Percentiles rank a stretch among this genome's conserved stretches.
Evolutionary conservation across 805 yeast species (phyloP).

Genomic region (Ogataea pilisensis): DNA sequence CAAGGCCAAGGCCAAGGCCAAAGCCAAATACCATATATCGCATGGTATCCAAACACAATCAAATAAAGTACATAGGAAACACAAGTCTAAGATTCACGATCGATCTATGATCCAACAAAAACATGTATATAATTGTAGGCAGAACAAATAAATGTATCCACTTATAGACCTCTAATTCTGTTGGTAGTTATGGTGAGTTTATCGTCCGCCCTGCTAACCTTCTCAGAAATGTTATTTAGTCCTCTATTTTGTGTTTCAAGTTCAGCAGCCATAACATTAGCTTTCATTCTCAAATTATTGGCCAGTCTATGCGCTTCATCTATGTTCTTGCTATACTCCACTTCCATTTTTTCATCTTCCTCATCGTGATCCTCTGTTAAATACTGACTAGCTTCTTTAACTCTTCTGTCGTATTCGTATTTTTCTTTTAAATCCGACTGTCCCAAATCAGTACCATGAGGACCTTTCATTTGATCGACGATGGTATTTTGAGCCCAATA

Average conservation of each 20-base stretch:
- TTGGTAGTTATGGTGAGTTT: conserved; percentile 44
- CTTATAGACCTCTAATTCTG: conserved; percentile 30
- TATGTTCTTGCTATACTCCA: conserved; percentile 78
- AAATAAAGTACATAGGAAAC: too few relatives aligned
- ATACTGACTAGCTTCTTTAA: conserved; percentile 60
- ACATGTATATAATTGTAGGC: too few relatives aligned
- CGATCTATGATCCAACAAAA: too few relatives aligned
- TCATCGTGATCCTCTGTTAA: conserved; percentile 79
- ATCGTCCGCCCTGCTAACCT: conserved; percentile 80
- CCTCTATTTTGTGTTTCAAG: conserved; percentile 74
- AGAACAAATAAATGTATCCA: too few relatives aligned
- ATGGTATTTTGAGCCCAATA: conserved; percentile 26
- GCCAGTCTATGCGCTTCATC: conserved; percentile 72
- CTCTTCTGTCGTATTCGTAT: conserved; percentile 48
- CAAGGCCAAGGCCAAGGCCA: too few relatives aligned
- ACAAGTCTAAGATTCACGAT: too few relatives aligned
- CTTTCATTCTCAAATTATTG: conserved; percentile 66
- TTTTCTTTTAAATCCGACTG: conserved; percentile 34
- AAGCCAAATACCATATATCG: too few relatives aligned
- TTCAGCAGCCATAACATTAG: conserved; percentile 70
- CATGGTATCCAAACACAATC: too few relatives aligned
- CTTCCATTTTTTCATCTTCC: conserved; percentile 91
- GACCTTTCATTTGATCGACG: conserved; percentile 46
- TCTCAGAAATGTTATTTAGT: conserved; percentile 71
- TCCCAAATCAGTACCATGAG: conserved; percentile 6